Percentiles rank a stretch among this genome's conserved stretches.
Evolutionary conservation across 495 filamentous ascomycete species (phyloP).

Genomic region (Penicillium atrosanguineum): DNA sequence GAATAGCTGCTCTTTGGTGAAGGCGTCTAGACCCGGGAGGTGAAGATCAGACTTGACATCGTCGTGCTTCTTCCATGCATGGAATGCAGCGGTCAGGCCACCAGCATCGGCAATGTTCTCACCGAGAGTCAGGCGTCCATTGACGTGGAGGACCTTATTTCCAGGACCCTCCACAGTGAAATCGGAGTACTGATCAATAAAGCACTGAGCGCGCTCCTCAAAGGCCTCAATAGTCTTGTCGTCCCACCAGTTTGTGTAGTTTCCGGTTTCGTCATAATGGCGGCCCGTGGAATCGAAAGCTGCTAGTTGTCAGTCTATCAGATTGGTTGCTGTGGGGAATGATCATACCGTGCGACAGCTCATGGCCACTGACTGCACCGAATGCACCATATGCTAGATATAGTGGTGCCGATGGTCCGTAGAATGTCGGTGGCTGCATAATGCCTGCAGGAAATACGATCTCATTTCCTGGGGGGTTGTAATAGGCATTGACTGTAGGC

Average conservation of each 20-base stretch:
- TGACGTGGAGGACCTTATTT: constrained; percentile 60
- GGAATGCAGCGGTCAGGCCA: constrained; percentile 62
- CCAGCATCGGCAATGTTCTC: constrained; percentile 80
- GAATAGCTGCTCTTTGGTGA: constrained; percentile 71
- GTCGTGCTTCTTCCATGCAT: constrained; percentile 63
- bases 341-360: constrained; percentile 61
- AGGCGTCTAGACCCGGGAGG: constrained; percentile 63
- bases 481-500: constrained; percentile 63
- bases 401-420: constrained; percentile 55
- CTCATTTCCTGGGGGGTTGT: constrained; percentile 61
- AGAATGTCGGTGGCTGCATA: constrained; percentile 69
- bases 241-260: constrained; percentile 70
- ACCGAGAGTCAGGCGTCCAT: constrained; percentile 64
- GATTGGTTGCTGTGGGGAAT: background rate
- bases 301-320: constrained; percentile 15
- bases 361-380: constrained; percentile 68
- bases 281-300: constrained; percentile 70
- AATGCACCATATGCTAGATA: constrained; percentile 72
- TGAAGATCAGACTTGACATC: constrained; percentile 50
- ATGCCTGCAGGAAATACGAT: constrained; percentile 74
- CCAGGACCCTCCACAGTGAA: constrained; percentile 56
- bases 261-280: constrained; percentile 65
- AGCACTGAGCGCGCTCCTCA: constrained; percentile 63
- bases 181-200: constrained; percentile 65
- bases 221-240: constrained; percentile 61